Evolutionary conservation across 2,329 filamentous ascomycete genomes (phyloP), one percentile per base, ranked within the genome.

Genomic region (Trichoderma hamatum): DNA sequence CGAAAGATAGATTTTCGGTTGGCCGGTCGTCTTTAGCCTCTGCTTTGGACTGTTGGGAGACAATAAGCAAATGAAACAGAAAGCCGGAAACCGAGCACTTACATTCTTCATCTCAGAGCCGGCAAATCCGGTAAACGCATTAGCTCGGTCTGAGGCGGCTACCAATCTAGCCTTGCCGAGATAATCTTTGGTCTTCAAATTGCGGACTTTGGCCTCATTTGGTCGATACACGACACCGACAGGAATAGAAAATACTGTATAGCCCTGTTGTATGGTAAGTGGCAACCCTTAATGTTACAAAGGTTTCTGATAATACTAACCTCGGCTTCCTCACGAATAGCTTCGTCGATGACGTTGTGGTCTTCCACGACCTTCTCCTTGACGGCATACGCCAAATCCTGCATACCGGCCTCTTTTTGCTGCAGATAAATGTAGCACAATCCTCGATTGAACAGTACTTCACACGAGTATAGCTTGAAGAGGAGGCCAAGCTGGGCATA

Each of bases 211-310:
- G 72, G 96, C 94, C 76, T 97, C 94, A 78, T 97, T 98, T 26
- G 96, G 96, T 69, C 96, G 87, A 81, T 98, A 99, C 19, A 99
- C 88, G 36, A 97, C 92, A 28, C 96, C 96, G 14, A 98, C 94
- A 0, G 96, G 96, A 65, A 98, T 98, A 0, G 94, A 98, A 82
- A 99, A 99, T 52, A 99, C 96, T 0, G 96, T 98, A 78, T 99
- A 99, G 58, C 95, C 96, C 92, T 97, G 71, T 3, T 43, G 67
- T 16, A 51, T 28, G 68, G 72, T 82, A 70, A 83, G 56, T 49
- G 6, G 32, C 32, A 34, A 21, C n/a, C 11, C 32, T n/a, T 28
- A 32, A 5, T 21, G 19, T 21, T 6, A 51, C 5, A 19, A 6
- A 14, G 11, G 14, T 19, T n/a, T 5, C n/a, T 5, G 11, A 24